Percentiles rank a stretch among this genome's conserved stretches.
Evolutionary conservation across 495 filamentous ascomycete species (phyloP).

Genomic region (Geoglossum glabrum): DNA sequence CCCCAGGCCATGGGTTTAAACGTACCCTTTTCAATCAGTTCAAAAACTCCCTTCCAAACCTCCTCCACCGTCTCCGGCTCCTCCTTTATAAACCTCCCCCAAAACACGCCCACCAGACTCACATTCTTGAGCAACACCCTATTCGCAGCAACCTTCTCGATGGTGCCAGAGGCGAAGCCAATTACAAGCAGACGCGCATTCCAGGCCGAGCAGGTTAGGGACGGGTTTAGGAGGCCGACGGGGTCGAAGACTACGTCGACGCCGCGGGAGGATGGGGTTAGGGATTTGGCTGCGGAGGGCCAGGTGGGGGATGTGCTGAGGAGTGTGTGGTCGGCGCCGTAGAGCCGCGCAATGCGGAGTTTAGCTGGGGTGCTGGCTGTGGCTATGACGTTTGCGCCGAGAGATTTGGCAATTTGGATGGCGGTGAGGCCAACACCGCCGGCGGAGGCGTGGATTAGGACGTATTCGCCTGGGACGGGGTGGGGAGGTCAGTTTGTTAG

Average conservation of each 20-base stretch:
- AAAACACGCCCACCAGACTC: conserved; percentile 71
- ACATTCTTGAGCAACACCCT: conserved; percentile 89
- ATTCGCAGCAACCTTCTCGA: conserved; percentile 86
- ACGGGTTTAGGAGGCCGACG: conserved; percentile 66
- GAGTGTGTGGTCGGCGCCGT: conserved; percentile 67
- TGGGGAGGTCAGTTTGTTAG: too few relatives aligned
- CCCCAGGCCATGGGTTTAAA: conserved; percentile 66
- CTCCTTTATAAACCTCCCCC: conserved; percentile 61
- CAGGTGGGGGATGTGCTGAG: conserved; percentile 48
- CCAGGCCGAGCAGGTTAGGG: conserved; percentile 77
- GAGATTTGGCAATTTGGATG: conserved; percentile 83
- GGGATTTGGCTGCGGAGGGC: conserved; percentile 56
- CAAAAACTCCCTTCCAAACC: conserved; percentile 69
- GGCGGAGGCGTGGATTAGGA: conserved; percentile 81
- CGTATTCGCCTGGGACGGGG: conserved; percentile 38
- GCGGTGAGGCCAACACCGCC: conserved; percentile 84
- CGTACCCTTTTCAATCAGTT: conserved; percentile 55
- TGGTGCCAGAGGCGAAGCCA: conserved; percentile 73
- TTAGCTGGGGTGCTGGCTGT: conserved; percentile 66
- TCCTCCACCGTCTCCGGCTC: conserved; percentile 48
- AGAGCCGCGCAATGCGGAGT: conserved; percentile 52
- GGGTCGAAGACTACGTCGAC: conserved; percentile 86
- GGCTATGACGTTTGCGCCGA: conserved; percentile 75
- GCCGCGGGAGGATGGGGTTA: conserved; percentile 50
- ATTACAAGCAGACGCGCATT: conserved; percentile 74